These are phyloP conservation scores for Solanum hybrid DNA, from an alignment of 305 asterid species.

Conservation along the genomic window DNA sequence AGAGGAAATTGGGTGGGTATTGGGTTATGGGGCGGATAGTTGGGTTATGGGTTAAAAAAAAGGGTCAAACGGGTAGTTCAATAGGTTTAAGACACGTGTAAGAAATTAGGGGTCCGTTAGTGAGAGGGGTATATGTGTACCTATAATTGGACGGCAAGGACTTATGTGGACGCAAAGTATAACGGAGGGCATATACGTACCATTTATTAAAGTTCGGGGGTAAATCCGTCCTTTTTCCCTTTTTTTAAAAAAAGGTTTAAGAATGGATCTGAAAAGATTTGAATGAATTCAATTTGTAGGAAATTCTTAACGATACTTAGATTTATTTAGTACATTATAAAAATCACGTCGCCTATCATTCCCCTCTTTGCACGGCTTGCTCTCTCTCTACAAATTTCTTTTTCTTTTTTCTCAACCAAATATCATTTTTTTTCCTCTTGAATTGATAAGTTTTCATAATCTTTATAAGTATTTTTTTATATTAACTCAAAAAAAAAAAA, in stretches of 20 bases:
- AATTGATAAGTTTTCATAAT: background rate
- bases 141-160: too few species aligned
- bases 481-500: background rate
- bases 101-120: too few species aligned
- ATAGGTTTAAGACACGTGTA: too few species aligned
- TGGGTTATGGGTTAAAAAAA: too few species aligned
- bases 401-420: background rate
- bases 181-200: too few species aligned
- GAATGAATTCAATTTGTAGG: background rate
- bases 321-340: background rate
- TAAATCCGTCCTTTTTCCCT: too few species aligned
- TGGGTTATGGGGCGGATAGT: too few species aligned
- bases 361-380: background rate
- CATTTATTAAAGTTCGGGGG: too few species aligned
- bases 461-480: background rate
- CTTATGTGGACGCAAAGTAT: too few species aligned
- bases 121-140: too few species aligned
- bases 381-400: background rate
- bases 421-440: background rate
- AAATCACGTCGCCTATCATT: background rate
- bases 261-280: background rate
- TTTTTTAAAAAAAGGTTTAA: background rate
- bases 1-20: too few species aligned
- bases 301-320: background rate
- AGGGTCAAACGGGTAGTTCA: too few species aligned